phyloP scores from a whole-genome alignment of 2,329 filamentous ascomycete species.

The Orbilia blumenaviensis region DNA sequence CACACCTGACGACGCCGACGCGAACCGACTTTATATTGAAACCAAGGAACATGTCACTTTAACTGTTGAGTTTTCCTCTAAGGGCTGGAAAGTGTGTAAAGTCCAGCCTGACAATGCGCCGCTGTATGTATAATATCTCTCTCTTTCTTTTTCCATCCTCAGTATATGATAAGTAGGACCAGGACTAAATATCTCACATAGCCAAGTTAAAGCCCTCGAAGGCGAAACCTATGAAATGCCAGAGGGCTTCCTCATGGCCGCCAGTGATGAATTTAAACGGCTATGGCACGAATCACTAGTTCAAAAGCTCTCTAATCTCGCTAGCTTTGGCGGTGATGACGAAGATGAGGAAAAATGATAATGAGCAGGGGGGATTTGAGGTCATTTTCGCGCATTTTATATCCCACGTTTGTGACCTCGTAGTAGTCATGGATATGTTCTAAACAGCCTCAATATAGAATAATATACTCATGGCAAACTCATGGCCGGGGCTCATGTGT shows the following conservation, averaged over 20 bases:
- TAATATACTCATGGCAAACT: conserved; percentile 9
- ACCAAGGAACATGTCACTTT: conserved; percentile 37
- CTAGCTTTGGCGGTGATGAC: conserved; percentile 7
- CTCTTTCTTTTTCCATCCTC: background rate
- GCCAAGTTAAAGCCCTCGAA: conserved; percentile 49
- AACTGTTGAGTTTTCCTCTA: conserved; percentile 31
- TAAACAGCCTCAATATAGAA: conserved; percentile 24
- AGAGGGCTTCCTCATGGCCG: conserved; percentile 48
- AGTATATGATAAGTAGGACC: background rate
- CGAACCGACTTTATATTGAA: conserved; percentile 20
- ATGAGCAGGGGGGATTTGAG: conserved; percentile 16
- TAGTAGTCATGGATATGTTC: background rate
- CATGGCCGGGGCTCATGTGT: background rate
- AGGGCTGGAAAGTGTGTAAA: conserved; percentile 33
- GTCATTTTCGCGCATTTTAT: conserved; percentile 2
- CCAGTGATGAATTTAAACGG: conserved; percentile 49
- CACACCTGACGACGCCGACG: conserved; percentile 27
- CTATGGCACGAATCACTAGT: conserved; percentile 42
- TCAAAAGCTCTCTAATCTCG: conserved; percentile 25
- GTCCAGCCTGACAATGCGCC: conserved; percentile 42
- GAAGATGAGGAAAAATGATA: background rate
- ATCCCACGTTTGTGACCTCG: background rate
- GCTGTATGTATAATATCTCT: conserved; percentile 6
- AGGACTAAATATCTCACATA: conserved; percentile 20
- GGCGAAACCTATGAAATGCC: conserved; percentile 43